Base-by-base conservation (phyloP, 2,329 filamentous ascomycete genomes). In the Chrysoporthe cubensis region DNA sequence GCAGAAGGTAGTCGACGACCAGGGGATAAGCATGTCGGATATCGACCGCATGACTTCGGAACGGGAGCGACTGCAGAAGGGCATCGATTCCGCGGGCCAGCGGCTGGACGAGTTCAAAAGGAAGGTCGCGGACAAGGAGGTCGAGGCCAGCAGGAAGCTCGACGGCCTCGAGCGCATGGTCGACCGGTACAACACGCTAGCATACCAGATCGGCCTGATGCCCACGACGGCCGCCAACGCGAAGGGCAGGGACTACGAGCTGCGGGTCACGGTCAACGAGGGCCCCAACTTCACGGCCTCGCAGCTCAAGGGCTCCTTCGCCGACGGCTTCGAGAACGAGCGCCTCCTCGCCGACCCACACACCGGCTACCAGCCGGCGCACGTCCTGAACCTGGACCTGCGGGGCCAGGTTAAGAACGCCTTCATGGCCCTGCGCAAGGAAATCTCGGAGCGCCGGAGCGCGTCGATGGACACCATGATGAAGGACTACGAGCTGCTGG, bases 21-120 rank as follows among this genome's bases (percentile, higher is more conserved):
- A 97, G 76, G 96, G 96, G 2, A 94, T 99, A 77, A 96, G 94
- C 75, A 96, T 97, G 80, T 92, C 96, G 80, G 96, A 99, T 85
- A 98, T 99, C 76, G 96, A 99, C 85, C 93, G 96, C 78, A 97
- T 99, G 95, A 97, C 94, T 73, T 90, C 92, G 46, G 96, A 99
- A 78, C 90, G 94, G 64, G 96, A 99, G 75, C 90, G 96, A 59
- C 86, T 99, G n/a, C 93, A 97, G 72, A 94, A 91, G 74, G 92
- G 90, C 54, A 90, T 97, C 57, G 93, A 97, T 73, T 87, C 90
- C 2, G 91, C 93, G 0, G 85, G 88, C 6, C 84, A 87, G 65
- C 87, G 93, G 64, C 84, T 97, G 0, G 94, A 97, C 67, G 96
- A 98, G 71, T 87, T 91, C 9, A 96, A 96, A 81, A 90, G 88